These are phyloP conservation scores for Ceratocystis colombiana DNA, from an alignment of 2,329 filamentous ascomycete species.

Conservation along the genomic window DNA sequence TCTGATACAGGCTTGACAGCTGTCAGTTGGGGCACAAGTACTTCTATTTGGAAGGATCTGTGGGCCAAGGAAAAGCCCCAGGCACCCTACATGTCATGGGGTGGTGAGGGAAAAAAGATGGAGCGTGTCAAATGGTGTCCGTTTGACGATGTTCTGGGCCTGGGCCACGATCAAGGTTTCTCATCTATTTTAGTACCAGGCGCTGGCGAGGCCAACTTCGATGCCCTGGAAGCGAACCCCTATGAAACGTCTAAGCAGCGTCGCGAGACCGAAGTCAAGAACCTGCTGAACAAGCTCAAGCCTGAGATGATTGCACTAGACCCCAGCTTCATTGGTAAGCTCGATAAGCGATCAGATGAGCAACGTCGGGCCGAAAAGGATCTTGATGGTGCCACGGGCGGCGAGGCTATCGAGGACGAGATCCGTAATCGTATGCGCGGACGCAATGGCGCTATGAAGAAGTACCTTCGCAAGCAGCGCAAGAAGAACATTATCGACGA, in stretches of 20 bases:
- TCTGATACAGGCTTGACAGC: conserved; percentile 82
- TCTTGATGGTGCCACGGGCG: conserved; percentile 57
- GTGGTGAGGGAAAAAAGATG: conserved; percentile 69
- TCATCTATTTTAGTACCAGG: conserved; percentile 83
- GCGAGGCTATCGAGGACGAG: conserved; percentile 44
- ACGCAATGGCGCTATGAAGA: conserved; percentile 78
- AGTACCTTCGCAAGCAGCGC: conserved; percentile 83
- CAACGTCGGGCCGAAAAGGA: conserved; percentile 68
- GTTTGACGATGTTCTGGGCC: conserved; percentile 82
- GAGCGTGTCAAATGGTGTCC: conserved; percentile 86
- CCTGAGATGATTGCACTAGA: conserved; percentile 96
- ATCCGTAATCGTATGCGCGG: conserved; percentile 71
- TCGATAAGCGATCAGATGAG: conserved; percentile 71
- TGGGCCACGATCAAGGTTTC: conserved; percentile 77
- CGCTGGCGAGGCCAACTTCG: conserved; percentile 93
- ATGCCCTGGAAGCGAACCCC: conserved; percentile 85
- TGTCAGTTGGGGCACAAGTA: conserved; percentile 81
- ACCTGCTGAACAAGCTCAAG: conserved; percentile 83
- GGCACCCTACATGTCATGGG: conserved; percentile 88
- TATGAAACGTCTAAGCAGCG: conserved; percentile 90
- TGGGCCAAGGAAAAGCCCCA: conserved; percentile 75
- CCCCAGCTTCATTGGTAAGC: conserved; percentile 79
- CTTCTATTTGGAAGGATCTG: conserved; percentile 82
- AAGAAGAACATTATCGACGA: conserved; percentile 94
- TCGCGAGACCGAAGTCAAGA: conserved; percentile 83